Evolutionary conservation across 306 rosid genomes (phyloP), one percentile per base, ranked within the genome.

Genomic region (Trifolium repens): DNA sequence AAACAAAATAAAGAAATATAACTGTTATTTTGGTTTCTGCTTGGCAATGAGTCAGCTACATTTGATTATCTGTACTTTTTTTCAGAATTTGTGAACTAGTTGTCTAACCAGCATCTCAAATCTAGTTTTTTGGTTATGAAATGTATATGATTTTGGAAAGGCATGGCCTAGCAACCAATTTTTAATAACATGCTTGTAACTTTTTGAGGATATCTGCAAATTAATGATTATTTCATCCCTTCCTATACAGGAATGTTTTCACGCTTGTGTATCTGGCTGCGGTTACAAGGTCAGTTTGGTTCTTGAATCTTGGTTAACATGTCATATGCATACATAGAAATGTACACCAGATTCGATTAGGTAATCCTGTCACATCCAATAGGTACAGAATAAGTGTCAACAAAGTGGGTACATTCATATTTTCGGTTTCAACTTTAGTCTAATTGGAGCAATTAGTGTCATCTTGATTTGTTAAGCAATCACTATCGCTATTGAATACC

Each of bases 211-310:
- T 30, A 6, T 35, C 70, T 64, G 27, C 49, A 64, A 64, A 64
- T 37, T 74, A 57, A 32, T 79, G 65, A 75, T 73, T 50, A 43
- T 55, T 73, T 87, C 65, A 64, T 80, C 14, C 76, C 74, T 79
- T 62, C 76, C 15, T 71, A 59, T 74, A 26, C 93, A 91, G 98
- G 87, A 87, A 74, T 94, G 98, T 69, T 94, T 94, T 77, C 87
- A 73, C 67, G 97, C 98, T 67, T 91, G 98, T 71, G 88, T 85
- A 55, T 94, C 97, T 58, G 98, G 98, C 69, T 91, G 98, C 55
- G 97, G 97, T 62, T 94, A 62, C 81, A 94, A 87, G 97, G 98
- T 94, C 50, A 84, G 97, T 80, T 61, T 70, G 69, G 55, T 63
- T 71, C 62, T 60, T 52, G 14, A 10, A 10, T 35, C 59, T 76